phyloP scores from a whole-genome alignment of 441 rosid genomes.

The Breynia disticha region DNA sequence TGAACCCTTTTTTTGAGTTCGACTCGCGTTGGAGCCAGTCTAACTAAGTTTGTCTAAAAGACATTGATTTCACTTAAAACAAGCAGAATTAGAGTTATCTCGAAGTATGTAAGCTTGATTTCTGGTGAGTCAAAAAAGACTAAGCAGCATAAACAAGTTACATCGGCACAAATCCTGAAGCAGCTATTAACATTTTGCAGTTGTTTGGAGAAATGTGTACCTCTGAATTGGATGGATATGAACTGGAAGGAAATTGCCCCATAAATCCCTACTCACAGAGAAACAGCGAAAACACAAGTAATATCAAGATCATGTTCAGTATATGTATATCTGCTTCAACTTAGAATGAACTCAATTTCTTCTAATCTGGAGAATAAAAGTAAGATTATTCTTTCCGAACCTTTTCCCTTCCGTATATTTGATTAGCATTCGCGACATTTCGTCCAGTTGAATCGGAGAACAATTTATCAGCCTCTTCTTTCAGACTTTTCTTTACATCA shows the following conservation, averaged over 20 bases:
- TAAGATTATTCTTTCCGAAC: conserved; percentile 6
- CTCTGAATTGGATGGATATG: conserved; percentile 15
- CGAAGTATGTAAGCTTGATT: too few species aligned
- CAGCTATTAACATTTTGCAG: neutral
- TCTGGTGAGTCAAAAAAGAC: neutral
- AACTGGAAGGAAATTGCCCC: conserved; percentile 19
- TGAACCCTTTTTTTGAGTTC: too few species aligned
- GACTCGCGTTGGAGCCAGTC: too few species aligned
- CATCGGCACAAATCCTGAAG: neutral
- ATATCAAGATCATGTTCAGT: neutral
- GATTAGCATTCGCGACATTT: conserved; percentile 1
- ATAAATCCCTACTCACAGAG: conserved; percentile 9
- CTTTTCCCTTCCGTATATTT: conserved; percentile 13
- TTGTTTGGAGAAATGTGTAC: conserved; percentile 1
- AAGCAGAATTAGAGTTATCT: too few species aligned
- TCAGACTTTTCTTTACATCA: conserved; percentile 64
- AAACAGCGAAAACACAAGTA: conserved; percentile 5
- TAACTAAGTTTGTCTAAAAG: too few species aligned
- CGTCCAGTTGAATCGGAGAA: conserved; percentile 24
- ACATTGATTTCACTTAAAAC: too few species aligned
- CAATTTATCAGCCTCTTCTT: conserved; percentile 82
- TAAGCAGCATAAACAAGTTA: neutral
- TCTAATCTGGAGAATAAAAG: neutral
- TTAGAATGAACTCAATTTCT: neutral
- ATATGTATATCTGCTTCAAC: too few species aligned